A percentile compares a stretch with the other conserved stretches of the same genome.
Evolutionary conservation across 345 rosid species (phyloP).

Genomic region (Barbarea vulgaris): DNA sequence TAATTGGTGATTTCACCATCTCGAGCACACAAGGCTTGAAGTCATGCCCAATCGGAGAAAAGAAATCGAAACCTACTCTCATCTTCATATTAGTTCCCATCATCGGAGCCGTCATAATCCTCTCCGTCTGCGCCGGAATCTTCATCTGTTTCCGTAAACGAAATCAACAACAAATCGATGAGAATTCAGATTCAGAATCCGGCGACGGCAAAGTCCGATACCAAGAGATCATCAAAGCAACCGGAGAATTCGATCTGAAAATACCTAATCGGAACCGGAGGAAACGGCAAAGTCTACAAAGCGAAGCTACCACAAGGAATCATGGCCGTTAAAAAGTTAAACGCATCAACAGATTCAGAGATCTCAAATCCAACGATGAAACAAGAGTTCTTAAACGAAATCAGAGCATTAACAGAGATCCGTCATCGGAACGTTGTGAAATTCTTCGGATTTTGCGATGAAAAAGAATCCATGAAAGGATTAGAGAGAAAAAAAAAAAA

Average conservation of each 20-base stretch:
- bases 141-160: constrained; percentile 36
- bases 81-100: constrained; percentile 36
- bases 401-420: constrained; percentile 45
- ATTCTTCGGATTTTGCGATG: constrained; percentile 47
- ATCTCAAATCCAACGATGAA: constrained; percentile 32
- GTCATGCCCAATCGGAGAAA: constrained; percentile 28
- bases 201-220: constrained; percentile 40
- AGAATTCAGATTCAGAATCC: constrained; percentile 19
- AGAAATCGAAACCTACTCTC: constrained; percentile 32
- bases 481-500: no score
- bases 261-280: constrained; percentile 46
- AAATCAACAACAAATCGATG: constrained; percentile 21
- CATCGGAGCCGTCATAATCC: constrained; percentile 32
- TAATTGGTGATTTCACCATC: no score
- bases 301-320: constrained; percentile 31
- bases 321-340: constrained; percentile 46
- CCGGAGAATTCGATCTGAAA: constrained; percentile 44
- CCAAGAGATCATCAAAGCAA: constrained; percentile 46
- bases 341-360: constrained; percentile 35
- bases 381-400: constrained; percentile 46
- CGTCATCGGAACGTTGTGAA: constrained; percentile 53
- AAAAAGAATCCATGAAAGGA: no score
- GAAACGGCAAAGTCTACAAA: constrained; percentile 48
- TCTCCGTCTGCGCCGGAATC: constrained; percentile 31
- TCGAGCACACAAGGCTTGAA: constrained; percentile 28